phyloP scores from a whole-genome alignment of 805 yeast species.

The Wickerhamiella spandovensis region DNA sequence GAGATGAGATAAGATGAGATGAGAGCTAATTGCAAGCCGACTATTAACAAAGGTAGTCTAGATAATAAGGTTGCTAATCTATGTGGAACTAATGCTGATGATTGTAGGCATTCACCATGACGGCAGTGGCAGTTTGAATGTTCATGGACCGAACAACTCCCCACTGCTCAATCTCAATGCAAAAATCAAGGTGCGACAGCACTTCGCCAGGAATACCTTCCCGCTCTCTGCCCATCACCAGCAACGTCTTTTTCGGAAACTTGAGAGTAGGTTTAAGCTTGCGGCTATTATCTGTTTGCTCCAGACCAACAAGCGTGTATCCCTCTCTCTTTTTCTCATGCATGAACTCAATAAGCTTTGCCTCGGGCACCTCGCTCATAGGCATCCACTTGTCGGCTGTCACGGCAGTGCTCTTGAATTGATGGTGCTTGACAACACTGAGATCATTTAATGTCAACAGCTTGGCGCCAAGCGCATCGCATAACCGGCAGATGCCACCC shows the following conservation, averaged over 20 bases:
- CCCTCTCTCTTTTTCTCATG: constrained; percentile 53
- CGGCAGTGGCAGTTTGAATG: constrained; percentile 93
- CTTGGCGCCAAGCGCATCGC: constrained; percentile 88
- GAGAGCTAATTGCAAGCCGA: no score
- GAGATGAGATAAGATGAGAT: no score
- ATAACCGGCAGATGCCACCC: constrained; percentile 86
- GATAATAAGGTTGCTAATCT: not conserved
- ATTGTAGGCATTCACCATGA: constrained; percentile 77
- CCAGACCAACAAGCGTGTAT: constrained; percentile 76
- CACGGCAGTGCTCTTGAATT: constrained; percentile 78
- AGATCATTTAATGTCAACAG: constrained; percentile 63
- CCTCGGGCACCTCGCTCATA: constrained; percentile 57
- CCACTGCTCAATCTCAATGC: constrained; percentile 81
- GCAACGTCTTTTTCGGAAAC: constrained; percentile 69
- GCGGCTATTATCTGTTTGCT: constrained; percentile 84
- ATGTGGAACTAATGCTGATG: constrained; percentile 8
- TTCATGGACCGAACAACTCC: constrained; percentile 94
- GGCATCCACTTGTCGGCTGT: constrained; percentile 97
- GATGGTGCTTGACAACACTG: constrained; percentile 45
- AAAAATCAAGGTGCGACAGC: constrained; percentile 66
- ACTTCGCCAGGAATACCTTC: constrained; percentile 86
- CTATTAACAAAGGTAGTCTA: no score
- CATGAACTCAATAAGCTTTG: constrained; percentile 43
- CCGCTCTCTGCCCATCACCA: constrained; percentile 72
- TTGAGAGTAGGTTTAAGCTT: constrained; percentile 46